Base-by-base conservation (phyloP, 2,329 filamentous ascomycete species). In the Diaporthe sp. region DNA sequence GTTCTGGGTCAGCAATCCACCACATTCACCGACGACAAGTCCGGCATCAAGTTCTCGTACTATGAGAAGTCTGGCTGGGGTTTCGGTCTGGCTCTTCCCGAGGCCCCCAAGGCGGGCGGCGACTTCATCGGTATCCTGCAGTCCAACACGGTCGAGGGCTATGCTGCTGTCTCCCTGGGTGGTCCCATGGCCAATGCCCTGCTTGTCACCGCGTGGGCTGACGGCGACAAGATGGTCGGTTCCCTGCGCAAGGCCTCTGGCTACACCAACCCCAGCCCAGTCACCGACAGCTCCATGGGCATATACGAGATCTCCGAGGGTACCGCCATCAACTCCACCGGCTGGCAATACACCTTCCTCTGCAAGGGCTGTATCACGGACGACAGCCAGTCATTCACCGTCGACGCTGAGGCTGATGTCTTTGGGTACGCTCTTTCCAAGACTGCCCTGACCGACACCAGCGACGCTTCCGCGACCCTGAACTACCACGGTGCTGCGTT, bases 71-170 rank as follows among this genome's bases (percentile, higher is more conserved):
- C 63, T n/a, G 74, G 72, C 32, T 61, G 73, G 47, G 74, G 72
- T 17, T 86, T 89, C 71, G 88, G 87, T 78, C 83, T 91, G 51
- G 87, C 86, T 1, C 79, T 90, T 2, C 88, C 89, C 1, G 83
- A 88, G 75, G 85, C 81, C 15, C 80, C 86, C 19, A 83, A 80
- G 1, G 59, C 70, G 9, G 70, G 70, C n/a, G 84, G 84, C 15
- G 89, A 91, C 79, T 86, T 91, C 76, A 89, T 91, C 74, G 87
- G 86, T 10, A 87, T 90, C 78, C 83, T 91, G 58, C 85, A 80
- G 1, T 84, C 84, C 1, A 76, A 82, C n/a, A 80, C 77, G 8
- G 83, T 86, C 72, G 83, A 83, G 4, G 86, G 88, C 75, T 91
- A 86, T 84, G 85, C 84, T 65, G 88, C 86, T 73, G 82, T 88